phyloP scores from a whole-genome alignment of 2,329 filamentous ascomycete genomes.

The Arthrobotrys megalospora region DNA sequence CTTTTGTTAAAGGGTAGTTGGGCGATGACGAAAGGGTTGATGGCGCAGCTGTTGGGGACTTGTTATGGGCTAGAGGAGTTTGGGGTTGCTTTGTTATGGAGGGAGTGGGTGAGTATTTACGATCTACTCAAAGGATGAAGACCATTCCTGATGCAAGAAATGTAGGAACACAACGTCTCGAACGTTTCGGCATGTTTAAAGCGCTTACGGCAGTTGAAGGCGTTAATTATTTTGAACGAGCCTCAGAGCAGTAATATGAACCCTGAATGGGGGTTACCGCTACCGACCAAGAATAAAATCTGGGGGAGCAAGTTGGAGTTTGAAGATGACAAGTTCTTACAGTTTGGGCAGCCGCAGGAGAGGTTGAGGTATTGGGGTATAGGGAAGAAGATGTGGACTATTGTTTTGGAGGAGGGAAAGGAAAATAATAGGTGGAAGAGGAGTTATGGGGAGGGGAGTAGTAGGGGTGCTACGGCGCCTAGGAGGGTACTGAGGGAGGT shows the following conservation, averaged over 20 bases:
- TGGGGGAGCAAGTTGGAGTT: slow-evolving; percentile 43
- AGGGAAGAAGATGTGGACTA: slow-evolving; percentile 58
- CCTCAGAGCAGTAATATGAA: slow-evolving; percentile 57
- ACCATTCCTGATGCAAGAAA: background rate
- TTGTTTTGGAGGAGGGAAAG: slow-evolving; percentile 31
- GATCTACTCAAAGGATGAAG: background rate
- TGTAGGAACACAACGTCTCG: slow-evolving; percentile 44
- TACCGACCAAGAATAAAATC: slow-evolving; percentile 54
- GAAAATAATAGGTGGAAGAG: background rate
- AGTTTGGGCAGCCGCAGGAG: slow-evolving; percentile 53
- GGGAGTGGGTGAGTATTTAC: slow-evolving; percentile 41
- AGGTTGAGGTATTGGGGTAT: slow-evolving; percentile 39
- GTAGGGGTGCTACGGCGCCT: background rate
- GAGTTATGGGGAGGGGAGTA: background rate
- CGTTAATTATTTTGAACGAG: slow-evolving; percentile 54
- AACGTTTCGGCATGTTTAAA: slow-evolving; percentile 36
- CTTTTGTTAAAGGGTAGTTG: slow-evolving; percentile 54
- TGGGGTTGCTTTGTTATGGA: slow-evolving; percentile 48
- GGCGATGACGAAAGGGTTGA: slow-evolving; percentile 43
- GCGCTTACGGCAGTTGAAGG: slow-evolving; percentile 32
- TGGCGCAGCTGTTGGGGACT: slow-evolving; percentile 33
- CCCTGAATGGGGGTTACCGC: slow-evolving; percentile 48
- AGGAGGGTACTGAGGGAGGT: slow-evolving; percentile 48
- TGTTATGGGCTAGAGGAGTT: slow-evolving; percentile 53
- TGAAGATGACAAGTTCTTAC: slow-evolving; percentile 45